Evolutionary conservation across 495 filamentous ascomycete species (phyloP), one percentile per base, ranked within the genome.

Genomic region (Penicillium cinerascens): DNA sequence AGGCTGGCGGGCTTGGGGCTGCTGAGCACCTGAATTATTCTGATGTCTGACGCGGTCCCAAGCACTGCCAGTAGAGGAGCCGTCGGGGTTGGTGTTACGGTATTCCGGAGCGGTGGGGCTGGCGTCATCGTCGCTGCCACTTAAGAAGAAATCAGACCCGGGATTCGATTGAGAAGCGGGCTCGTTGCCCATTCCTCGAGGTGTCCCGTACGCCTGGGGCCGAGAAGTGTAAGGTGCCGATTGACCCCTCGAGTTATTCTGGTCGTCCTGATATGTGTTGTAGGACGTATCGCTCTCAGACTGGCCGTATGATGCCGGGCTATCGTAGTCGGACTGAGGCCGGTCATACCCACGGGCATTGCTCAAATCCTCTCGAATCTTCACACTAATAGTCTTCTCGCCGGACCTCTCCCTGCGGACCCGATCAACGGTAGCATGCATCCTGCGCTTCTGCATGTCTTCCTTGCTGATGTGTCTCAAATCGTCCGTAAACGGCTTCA

Each of bases 41-140:
- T 73, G 64, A 25, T 55, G 66, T 47, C 74, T 51, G 18, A 77
- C 60, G n/a, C 68, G 69, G 2, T 72, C 74, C 74, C 74, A 77
- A n/a, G 64, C 66, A 59, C 68, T 68, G 17, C 68, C 66, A 23
- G 38, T 5, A 17, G 56, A 8, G 16, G 48, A 44, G 6, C 51
- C 55, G 26, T 60, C 39, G n/a, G 47, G 46, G 21, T 55, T 60
- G 23, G 47, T 55, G 23, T 47, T 40, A 9, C 67, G 54, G 50
- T 74, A 69, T 35, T 73, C 74, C 3, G 62, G 54, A 7, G 69
- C 72, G 0, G 66, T 68, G 20, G 74, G 72, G 44, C 72, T 75
- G 1, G 72, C 71, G 36, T 73, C 70, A 18, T 75, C 70, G n/a
- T 63, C 58, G 15, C 55, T 55, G 16, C 59, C 58, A 36, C 49